Percentiles rank a stretch among this genome's conserved stretches.
These are phyloP conservation scores for Cucumis sativus DNA, from an alignment of 306 rosid species.

Conservation along the genomic window DNA sequence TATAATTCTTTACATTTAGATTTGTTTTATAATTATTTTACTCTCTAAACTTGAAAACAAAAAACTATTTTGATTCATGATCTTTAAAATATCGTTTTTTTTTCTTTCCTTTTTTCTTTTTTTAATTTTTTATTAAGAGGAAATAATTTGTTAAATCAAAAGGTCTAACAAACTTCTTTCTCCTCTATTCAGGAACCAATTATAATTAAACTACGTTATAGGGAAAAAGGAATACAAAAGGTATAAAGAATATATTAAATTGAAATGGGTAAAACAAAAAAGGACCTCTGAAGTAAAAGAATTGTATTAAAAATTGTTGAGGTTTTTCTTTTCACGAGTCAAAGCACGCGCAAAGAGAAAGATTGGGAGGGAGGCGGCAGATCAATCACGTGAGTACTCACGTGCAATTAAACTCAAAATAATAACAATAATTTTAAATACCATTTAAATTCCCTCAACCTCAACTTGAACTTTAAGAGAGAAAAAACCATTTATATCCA, in stretches of 20 bases:
- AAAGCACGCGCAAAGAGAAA: slow-evolving; percentile 5
- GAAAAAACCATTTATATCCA: no score
- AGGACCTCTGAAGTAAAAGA: not conserved
- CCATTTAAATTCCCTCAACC: no score
- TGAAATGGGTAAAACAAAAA: not conserved
- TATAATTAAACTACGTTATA: not conserved
- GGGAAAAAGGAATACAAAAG: not conserved
- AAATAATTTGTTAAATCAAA: no score
- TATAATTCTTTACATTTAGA: not conserved
- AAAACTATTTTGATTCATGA: no score
- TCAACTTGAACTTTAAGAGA: no score
- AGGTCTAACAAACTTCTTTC: no score
- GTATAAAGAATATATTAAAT: not conserved
- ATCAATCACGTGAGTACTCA: slow-evolving; percentile 5
- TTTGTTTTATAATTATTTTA: not conserved
- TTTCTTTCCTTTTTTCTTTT: no score
- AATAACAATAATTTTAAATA: not conserved
- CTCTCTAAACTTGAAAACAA: no score
- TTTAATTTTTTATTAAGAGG: no score
- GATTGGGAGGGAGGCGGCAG: not conserved
- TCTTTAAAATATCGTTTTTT: no score
- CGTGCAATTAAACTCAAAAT: not conserved
- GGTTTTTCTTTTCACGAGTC: not conserved
- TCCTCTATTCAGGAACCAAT: no score
- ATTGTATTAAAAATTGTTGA: not conserved